Evolutionary conservation across 495 filamentous ascomycete species (phyloP).

Genomic region (Aspergillus bridgeri): DNA sequence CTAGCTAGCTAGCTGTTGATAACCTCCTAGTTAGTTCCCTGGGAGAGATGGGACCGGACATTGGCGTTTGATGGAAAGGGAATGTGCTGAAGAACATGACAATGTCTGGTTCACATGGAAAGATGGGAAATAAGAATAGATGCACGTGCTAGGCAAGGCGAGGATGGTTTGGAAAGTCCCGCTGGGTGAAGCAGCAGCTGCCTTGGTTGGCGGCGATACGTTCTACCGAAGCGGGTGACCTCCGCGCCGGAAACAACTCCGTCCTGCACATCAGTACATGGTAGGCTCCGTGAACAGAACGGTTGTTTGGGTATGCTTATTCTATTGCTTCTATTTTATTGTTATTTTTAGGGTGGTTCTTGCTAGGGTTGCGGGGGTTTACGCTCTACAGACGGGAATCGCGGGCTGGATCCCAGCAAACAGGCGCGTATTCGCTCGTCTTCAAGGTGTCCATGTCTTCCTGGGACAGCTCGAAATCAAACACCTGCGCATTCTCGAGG

Average conservation of each 20-base stretch:
- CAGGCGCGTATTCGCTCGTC: slow-evolving; percentile 56
- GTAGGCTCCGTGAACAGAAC: background rate
- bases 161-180: slow-evolving; percentile 2
- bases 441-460: slow-evolving; percentile 56
- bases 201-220: slow-evolving; percentile 27
- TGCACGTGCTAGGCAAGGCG: background rate
- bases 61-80: background rate
- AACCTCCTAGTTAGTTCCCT: no score
- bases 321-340: background rate
- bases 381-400: slow-evolving; percentile 25
- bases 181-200: slow-evolving; percentile 10
- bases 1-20: no score
- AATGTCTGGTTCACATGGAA: slow-evolving; percentile 13
- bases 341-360: background rate
- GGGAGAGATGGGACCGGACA: background rate
- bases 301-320: no score
- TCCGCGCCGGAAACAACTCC: background rate
- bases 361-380: no score
- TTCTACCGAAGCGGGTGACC: slow-evolving; percentile 28
- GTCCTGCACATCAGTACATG: background rate
- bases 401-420: slow-evolving; percentile 71
- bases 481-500: slow-evolving; percentile 71
- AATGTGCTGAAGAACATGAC: slow-evolving; percentile 5
- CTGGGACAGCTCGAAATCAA: slow-evolving; percentile 70
- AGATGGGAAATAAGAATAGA: background rate